Evolutionary conservation across 768 basidiomycete genomes (phyloP).

Genomic region (Pleurotus giganteus): DNA sequence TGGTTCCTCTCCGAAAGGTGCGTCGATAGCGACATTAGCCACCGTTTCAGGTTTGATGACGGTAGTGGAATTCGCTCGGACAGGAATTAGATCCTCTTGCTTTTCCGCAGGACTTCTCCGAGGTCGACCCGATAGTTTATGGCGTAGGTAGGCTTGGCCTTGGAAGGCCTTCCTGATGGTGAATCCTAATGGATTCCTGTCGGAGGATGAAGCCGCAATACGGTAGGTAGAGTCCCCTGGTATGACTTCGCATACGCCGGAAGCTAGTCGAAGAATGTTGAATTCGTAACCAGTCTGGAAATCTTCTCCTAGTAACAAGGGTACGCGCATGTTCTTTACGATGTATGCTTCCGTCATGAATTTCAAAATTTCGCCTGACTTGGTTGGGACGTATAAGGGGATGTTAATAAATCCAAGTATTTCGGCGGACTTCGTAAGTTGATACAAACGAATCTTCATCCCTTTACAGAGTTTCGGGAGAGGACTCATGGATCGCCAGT

Average conservation of each 20-base stretch:
- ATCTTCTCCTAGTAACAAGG: conserved; percentile 28
- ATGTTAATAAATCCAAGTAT: conserved; percentile 18
- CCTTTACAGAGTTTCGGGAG: background rate
- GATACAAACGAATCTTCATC: background rate
- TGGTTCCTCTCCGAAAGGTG: background rate
- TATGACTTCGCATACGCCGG: conserved; percentile 5
- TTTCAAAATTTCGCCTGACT: conserved; percentile 6
- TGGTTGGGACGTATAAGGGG: conserved; percentile 7
- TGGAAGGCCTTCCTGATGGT: background rate
- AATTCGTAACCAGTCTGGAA: conserved; percentile 23
- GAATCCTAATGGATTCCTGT: conserved; percentile 8
- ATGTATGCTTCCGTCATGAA: conserved; percentile 23
- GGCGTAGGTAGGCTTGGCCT: background rate
- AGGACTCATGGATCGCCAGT: background rate
- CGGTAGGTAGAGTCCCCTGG: background rate
- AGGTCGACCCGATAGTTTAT: background rate
- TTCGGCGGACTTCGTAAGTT: conserved; percentile 9
- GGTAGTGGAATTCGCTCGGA: background rate
- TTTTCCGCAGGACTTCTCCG: background rate
- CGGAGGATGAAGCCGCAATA: conserved; percentile 10
- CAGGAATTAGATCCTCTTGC: background rate
- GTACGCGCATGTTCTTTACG: conserved; percentile 22
- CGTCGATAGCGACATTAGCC: conserved; percentile 2
- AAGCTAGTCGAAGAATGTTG: conserved; percentile 9
- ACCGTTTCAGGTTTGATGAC: background rate